phyloP scores from a whole-genome alignment of 345 rosid species.

The Corchorus capsularis region DNA sequence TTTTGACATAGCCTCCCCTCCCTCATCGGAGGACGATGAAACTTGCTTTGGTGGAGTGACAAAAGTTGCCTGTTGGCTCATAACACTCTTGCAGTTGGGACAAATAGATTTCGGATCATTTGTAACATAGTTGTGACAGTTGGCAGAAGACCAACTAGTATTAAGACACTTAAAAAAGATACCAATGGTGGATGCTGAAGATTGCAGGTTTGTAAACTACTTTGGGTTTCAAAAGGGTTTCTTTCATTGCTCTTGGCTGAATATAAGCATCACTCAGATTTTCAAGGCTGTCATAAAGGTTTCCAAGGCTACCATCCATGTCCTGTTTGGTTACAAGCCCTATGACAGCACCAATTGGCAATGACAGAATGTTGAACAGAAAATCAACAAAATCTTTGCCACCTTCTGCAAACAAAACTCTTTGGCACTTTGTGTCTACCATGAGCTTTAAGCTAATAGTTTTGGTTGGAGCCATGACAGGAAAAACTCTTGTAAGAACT shows the following conservation, averaged over 20 bases:
- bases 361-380: conserved; percentile 25
- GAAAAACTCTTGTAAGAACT: too few species aligned
- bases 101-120: neutral
- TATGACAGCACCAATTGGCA: conserved; percentile 12
- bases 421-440: conserved; percentile 2
- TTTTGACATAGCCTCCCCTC: conserved; percentile 41
- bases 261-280: conserved; percentile 10
- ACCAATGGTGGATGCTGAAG: neutral
- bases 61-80: neutral
- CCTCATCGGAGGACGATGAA: neutral
- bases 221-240: too few species aligned
- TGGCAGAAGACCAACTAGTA: too few species aligned
- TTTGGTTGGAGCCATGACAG: neutral
- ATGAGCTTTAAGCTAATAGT: conserved; percentile 15
- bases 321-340: conserved; percentile 1
- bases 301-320: conserved; percentile 24
- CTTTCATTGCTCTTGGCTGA: conserved; percentile 9
- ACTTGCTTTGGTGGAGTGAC: neutral
- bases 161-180: too few species aligned
- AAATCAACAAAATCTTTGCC: conserved; percentile 40
- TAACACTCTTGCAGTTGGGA: accelerated
- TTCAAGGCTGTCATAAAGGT: conserved; percentile 23
- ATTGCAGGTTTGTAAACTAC: too few species aligned
- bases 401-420: conserved; percentile 29
- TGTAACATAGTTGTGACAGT: neutral